Evolutionary conservation across 345 rosid genomes (phyloP).

Genomic region (Cochlearia excelsa): DNA sequence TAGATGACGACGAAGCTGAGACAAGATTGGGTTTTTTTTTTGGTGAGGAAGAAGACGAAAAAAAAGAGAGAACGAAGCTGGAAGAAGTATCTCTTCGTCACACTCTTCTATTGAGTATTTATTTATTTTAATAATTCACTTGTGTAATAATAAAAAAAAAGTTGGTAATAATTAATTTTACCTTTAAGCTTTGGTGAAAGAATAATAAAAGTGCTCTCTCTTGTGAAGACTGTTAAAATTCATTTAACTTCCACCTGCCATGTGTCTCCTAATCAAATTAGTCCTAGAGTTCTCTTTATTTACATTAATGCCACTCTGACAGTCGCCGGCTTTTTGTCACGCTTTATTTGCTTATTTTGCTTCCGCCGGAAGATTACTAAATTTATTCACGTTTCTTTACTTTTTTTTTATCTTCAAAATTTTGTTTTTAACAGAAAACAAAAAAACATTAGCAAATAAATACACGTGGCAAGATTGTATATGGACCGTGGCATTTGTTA

Average conservation of each 20-base stretch:
- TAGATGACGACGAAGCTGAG: neutral
- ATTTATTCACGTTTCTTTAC: constrained; percentile 4
- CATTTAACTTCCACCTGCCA: constrained; percentile 26
- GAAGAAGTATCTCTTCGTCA: neutral
- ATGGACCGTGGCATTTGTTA: too few relatives aligned
- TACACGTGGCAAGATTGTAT: too few relatives aligned
- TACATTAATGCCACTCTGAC: constrained; percentile 33
- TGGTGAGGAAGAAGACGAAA: neutral
- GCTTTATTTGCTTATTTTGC: constrained; percentile 26
- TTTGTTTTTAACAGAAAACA: too few relatives aligned
- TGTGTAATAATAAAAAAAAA: too few relatives aligned
- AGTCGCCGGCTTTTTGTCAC: constrained; percentile 33
- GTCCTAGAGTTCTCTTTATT: neutral
- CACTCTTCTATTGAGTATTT: constrained; percentile 27
- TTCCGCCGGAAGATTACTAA: constrained; percentile 31
- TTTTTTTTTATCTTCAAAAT: too few relatives aligned
- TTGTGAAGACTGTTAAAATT: neutral
- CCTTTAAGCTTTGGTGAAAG: neutral
- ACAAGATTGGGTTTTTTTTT: neutral
- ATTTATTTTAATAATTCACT: too few relatives aligned
- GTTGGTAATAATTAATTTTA: too few relatives aligned
- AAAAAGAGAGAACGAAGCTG: neutral
- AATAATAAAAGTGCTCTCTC: neutral
- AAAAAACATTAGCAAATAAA: too few relatives aligned
- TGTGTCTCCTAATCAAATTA: constrained; percentile 16